Base-by-base conservation (phyloP, 371 early-diverging fungal genomes). In the Modicella reniformis region DNA sequence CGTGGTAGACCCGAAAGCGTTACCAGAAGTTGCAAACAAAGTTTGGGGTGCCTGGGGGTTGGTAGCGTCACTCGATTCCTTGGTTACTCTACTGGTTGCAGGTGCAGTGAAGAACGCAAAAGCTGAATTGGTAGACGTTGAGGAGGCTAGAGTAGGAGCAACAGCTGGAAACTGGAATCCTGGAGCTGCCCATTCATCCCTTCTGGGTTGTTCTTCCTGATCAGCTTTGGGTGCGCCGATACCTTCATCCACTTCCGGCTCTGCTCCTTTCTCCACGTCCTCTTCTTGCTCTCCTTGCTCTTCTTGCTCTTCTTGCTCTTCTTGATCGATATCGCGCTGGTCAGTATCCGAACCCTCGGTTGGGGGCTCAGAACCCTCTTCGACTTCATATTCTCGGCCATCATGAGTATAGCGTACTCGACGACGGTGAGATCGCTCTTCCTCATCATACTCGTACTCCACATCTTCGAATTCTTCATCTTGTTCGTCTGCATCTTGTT, bases 271-370 rank as follows among this genome's bases (percentile, higher is more conserved):
- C 7, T 63, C 55, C 4, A 58, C 54, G 1, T 59, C 58, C 1
- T 58, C 61, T 10, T 59, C 60, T 23, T 34, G 61, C 10, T 51
- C 61, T 17, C 37, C 60, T 26, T 66, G 62, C 3, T 54, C 67
- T 12, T 70, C 70, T 1, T 69, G 58, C 19, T 65, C 65, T 7
- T 62, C 70, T 5, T 51, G 67, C 19, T 61, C 70, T 3, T 52
- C 75, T 17, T 64, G 52, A 21, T 70, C 70, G n/a, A 53, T 58
- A 33, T 70, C 76, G 29, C 67, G 71, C 40, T 75, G 76, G 21
- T 75, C 76, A 21, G 71, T 71, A 28, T 75, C 76, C 2, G 71
- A 71, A 1, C 72, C 76, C 76, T 71, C 70, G 30, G 72, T 60
- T 40, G 67, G 72, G 1, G 69, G 65, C 13, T 77, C 72, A 15